phyloP scores from a whole-genome alignment of 441 rosid genomes.

The Monsonia emarginata region DNA sequence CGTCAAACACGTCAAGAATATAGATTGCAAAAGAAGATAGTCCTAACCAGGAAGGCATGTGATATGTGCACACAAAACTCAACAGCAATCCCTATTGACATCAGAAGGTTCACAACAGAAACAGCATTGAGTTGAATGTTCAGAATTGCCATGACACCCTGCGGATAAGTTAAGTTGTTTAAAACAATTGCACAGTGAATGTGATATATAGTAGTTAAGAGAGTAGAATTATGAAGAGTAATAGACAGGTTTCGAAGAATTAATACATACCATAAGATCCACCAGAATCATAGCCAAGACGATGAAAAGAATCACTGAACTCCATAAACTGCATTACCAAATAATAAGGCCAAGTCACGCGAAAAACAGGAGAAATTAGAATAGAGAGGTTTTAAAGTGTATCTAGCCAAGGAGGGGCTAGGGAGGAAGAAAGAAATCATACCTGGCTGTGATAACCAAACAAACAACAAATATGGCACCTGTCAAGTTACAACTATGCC shows the following conservation, averaged over 20 bases:
- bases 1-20: not conserved
- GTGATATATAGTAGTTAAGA: too few species aligned
- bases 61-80: constrained; percentile 57
- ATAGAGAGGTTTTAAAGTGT: not conserved
- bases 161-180: constrained; percentile 18
- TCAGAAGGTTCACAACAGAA: constrained; percentile 52
- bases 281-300: constrained; percentile 51
- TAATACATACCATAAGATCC: constrained; percentile 45
- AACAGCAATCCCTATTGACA: constrained; percentile 60
- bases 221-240: too few species aligned
- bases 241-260: too few species aligned
- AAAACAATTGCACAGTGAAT: not conserved
- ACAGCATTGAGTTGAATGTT: constrained; percentile 59
- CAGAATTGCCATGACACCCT: constrained; percentile 58
- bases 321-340: constrained; percentile 46
- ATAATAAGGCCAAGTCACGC: not conserved
- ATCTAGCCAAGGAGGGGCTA: constrained; percentile 9
- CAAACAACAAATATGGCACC: constrained; percentile 63
- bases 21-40: not conserved
- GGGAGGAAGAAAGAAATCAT: constrained; percentile 18
- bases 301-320: constrained; percentile 44
- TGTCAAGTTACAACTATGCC: constrained; percentile 24
- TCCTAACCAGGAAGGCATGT: constrained; percentile 54
- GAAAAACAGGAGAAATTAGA: not conserved
- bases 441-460: constrained; percentile 57